These are phyloP conservation scores for Trichoderma sp. DNA, from an alignment of 2,329 filamentous ascomycete species.

Conservation along the genomic window DNA sequence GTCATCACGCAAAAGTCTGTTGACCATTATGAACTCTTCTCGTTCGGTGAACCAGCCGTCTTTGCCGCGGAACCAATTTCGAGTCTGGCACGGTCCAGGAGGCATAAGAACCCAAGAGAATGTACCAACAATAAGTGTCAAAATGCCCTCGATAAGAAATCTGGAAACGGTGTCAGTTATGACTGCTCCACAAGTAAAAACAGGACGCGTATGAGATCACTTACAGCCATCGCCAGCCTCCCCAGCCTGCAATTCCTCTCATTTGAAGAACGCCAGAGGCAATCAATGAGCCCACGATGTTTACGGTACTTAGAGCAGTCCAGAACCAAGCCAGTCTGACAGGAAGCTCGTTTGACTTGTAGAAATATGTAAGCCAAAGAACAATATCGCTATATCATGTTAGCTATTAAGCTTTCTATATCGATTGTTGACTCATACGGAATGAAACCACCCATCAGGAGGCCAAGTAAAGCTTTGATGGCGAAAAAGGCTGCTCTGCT, in stretches of 20 bases:
- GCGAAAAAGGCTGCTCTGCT: constrained; percentile 31
- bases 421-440: constrained; percentile 33
- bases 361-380: constrained; percentile 34
- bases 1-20: constrained; percentile 54
- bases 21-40: constrained; percentile 57
- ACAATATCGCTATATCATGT: constrained; percentile 29
- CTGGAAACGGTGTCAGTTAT: constrained; percentile 20
- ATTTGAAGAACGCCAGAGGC: constrained; percentile 31
- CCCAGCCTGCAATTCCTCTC: constrained; percentile 32
- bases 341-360: constrained; percentile 32
- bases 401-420: not conserved
- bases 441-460: constrained; percentile 60
- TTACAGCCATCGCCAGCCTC: constrained; percentile 32
- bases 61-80: constrained; percentile 54
- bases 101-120: constrained; percentile 47
- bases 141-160: constrained; percentile 40
- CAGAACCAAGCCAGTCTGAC: constrained; percentile 32
- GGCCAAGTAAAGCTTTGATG: constrained; percentile 39
- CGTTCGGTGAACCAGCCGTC: constrained; percentile 55
- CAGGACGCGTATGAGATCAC: not conserved
- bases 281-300: constrained; percentile 29
- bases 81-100: constrained; percentile 47
- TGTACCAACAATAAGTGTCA: constrained; percentile 42
- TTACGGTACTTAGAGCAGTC: constrained; percentile 28
- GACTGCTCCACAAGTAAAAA: constrained; percentile 39